Base-by-base conservation (phyloP, 352 stramenopile species). In the Phytophthora pseudosyringae region DNA sequence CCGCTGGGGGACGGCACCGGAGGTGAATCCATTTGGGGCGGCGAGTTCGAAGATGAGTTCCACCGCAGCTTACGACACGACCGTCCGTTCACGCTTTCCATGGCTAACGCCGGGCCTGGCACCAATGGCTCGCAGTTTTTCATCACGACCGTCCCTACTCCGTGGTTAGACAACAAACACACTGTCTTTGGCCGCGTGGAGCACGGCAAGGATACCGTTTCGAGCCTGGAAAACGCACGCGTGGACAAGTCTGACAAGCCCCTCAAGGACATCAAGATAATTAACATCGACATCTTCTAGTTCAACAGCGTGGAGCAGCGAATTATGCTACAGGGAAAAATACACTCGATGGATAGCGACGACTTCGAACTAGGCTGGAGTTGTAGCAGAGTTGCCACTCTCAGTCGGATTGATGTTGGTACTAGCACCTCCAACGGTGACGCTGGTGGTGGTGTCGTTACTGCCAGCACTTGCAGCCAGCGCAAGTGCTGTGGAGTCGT, bases 11-110 rank as follows among this genome's bases (percentile, higher is more conserved):
- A 99, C 75, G 97, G 97, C 39, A 99, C 97, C 1, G 98, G 98
- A 46, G 98, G 98, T 28, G 97, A 99, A 81, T 98, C 85, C 49
- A 99, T 99, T 61, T 99, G 98, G 98, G 97, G 97, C 31, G 97
- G 96, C 45, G 95, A 99, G 67, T 99, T 99, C 68, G 96, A 99
- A 69, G 98, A 99, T 83, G 98, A 99, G 74, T 99, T 99, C 78
- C 88, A 98, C 58, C 89, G 93, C 38, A 96, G 76, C 64, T 75
- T 98, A 60, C 79, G 91, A 44, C 97, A 99, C 72, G 97, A 99
- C 81, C 88, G 97, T 4, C 91, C 97, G 15, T 99, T 99, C 75
- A 99, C 97, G n/a, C 87, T 99, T 15, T 98, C 83, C 25, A 99
- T 99, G 98, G 98, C 97, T 5, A 99, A 99, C 82, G 81, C 82